Conservation (phyloP, 1,139 yeast genomes). For the Meyerozyma elateridarum region DNA sequence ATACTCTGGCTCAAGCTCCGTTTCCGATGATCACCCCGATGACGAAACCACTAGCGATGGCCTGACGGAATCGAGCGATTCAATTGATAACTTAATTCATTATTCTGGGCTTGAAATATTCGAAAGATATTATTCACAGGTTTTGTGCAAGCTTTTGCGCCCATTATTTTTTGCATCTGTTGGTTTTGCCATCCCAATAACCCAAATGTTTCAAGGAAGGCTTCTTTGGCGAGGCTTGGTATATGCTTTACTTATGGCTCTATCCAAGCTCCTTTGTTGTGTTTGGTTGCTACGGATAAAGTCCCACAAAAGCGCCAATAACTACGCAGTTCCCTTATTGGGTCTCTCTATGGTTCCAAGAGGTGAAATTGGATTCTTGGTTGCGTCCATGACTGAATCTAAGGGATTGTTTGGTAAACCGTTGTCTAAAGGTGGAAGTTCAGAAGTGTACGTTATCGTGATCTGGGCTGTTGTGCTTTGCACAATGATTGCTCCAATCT, state of each 20-base stretch:
- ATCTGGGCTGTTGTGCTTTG: conserved; percentile 3
- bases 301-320: background rate
- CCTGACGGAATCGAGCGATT: too few species aligned
- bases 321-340: conserved; percentile 2
- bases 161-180: conserved; percentile 1
- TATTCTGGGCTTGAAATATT: background rate
- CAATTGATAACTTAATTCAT: too few species aligned
- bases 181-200: conserved; percentile 3
- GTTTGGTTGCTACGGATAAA: conserved; percentile 1
- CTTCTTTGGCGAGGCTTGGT: conserved; percentile 4
- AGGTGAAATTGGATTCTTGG: conserved; percentile 3
- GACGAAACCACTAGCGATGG: too few species aligned
- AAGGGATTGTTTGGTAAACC: background rate
- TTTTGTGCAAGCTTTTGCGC: background rate
- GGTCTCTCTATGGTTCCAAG: conserved; percentile 3
- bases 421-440: background rate
- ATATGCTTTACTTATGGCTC: background rate
- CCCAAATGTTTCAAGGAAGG: background rate
- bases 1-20: too few species aligned
- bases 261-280: conserved; percentile 1
- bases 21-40: too few species aligned
- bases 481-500: conserved; percentile 1
- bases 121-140: conserved; percentile 1
- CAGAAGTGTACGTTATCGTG: conserved; percentile 2
- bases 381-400: conserved; percentile 1